phyloP scores from a whole-genome alignment of 2,329 filamentous ascomycete genomes.

The Hypomyces rosellus region DNA sequence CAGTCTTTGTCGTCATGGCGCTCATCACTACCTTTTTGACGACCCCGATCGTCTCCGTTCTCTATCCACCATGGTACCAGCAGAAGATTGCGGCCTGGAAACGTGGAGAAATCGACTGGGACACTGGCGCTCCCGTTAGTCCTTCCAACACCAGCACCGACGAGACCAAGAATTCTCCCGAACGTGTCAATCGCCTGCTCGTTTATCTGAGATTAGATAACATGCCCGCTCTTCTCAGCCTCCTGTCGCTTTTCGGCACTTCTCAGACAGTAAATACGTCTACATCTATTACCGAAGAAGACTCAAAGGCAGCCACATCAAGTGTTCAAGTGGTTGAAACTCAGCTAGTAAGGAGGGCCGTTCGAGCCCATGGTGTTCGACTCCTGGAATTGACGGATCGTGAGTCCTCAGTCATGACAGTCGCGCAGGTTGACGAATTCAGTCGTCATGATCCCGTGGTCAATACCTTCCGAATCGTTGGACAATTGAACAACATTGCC shows the following conservation, averaged over 20 bases:
- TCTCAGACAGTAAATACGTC: conserved; percentile 17
- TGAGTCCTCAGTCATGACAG: conserved; percentile 91
- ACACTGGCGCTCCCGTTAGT: conserved; percentile 22
- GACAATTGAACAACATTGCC: conserved; percentile 74
- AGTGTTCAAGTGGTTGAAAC: not conserved
- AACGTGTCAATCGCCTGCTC: conserved; percentile 55
- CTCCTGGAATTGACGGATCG: conserved; percentile 84
- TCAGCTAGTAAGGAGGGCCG: conserved; percentile 6
- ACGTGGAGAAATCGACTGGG: conserved; percentile 87
- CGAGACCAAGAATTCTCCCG: conserved; percentile 3
- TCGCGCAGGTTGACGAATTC: conserved; percentile 72
- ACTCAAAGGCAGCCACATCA: conserved; percentile 23
- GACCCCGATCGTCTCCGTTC: conserved; percentile 63
- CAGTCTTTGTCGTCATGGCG: conserved; percentile 93
- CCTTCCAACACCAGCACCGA: conserved; percentile 11
- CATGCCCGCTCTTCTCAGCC: conserved; percentile 72
- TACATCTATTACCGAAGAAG: conserved; percentile 8
- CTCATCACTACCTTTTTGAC: conserved; percentile 79
- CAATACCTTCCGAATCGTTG: conserved; percentile 85
- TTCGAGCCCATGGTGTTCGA: conserved; percentile 78
- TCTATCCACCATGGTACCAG: conserved; percentile 65
- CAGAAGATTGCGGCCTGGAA: conserved; percentile 53
- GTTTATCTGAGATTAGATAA: conserved; percentile 82
- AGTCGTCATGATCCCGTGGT: conserved; percentile 74
- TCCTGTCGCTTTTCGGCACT: conserved; percentile 72